Base-by-base conservation (phyloP, 1,284 basidiomycete genomes). In the Pascua sp. region DNA sequence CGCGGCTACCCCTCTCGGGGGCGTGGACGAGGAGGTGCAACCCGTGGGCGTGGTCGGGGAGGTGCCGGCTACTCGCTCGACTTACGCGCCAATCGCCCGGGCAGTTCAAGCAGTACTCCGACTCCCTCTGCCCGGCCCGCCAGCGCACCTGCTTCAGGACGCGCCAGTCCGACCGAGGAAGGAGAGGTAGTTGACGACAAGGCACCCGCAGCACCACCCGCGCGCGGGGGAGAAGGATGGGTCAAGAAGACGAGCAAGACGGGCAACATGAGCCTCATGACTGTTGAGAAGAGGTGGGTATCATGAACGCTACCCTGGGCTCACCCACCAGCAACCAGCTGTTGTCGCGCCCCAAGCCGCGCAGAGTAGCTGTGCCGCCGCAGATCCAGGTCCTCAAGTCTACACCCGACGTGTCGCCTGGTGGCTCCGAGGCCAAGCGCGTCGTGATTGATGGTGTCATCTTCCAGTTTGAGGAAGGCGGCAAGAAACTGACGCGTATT, bases 381-480 rank as follows among this genome's bases (percentile, higher is more conserved):
- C 59, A 68, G 7, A 63, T 74, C 10, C 67, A 71, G 51, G 58
- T 68, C 17, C 56, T 74, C 5, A 57, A 59, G 9, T 72, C 70
- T 0, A 63, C 67, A 0, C 36, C 56, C n/a, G 57, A 62, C 2
- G 46, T 63, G 12, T 64, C 67, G 0, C 59, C 62, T 2, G 55
- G 61, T 7, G 67, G 67, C 15, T 59, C 58, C 3, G 57, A 64
- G 13, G 8, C 42, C 42, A 71, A 70, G 57, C 68, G 72, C 51
- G 79, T 81, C 2, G 75, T 81, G 36, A 78, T 81, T 16, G 80
- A 81, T 61, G 80, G 80, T 10, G 76, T 80, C 42, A 71, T 78
- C 13, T 81, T 80, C 57, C 76, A 80, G 53, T 81, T 81, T 59
- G 80, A 80, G 51, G 69, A 77, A 48, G 77, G 73, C 8, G 80